A percentile compares a stretch with the other conserved stretches of the same genome.
Evolutionary conservation across 2,329 filamentous ascomycete species (phyloP).

Genomic region (Fusarium acutatum): DNA sequence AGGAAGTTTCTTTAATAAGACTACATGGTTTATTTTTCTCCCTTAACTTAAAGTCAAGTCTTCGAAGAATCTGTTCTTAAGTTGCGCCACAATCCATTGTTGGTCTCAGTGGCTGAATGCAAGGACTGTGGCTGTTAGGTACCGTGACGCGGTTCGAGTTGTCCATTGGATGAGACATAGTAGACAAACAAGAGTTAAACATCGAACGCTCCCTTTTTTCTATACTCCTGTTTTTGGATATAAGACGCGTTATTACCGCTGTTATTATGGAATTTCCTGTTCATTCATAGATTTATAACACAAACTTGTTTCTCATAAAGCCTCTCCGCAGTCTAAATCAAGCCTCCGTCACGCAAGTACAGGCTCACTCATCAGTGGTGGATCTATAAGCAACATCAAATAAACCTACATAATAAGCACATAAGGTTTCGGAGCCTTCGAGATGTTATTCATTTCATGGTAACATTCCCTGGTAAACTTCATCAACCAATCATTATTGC

Average conservation of each 20-base stretch:
- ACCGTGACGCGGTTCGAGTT: slow-evolving; percentile 29
- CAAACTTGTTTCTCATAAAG: not conserved
- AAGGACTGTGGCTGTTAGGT: slow-evolving; percentile 15
- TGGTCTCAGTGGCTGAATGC: slow-evolving; percentile 6
- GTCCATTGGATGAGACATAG: slow-evolving; percentile 28
- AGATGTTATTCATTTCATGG: slow-evolving; percentile 18
- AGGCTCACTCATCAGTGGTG: slow-evolving; percentile 20
- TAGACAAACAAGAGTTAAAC: slow-evolving; percentile 14
- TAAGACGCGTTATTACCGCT: not conserved
- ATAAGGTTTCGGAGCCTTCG: slow-evolving; percentile 11
- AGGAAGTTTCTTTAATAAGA: no score
- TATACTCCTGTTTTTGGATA: not conserved
- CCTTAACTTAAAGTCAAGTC: not conserved
- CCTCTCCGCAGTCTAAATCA: slow-evolving; percentile 5
- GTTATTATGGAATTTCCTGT: not conserved
- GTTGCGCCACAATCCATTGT: slow-evolving; percentile 1
- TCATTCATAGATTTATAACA: not conserved
- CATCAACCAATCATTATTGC: not conserved
- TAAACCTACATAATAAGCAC: slow-evolving; percentile 2
- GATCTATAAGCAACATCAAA: slow-evolving; percentile 26
- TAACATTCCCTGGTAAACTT: not conserved
- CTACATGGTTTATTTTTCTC: not conserved
- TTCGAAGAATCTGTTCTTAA: not conserved
- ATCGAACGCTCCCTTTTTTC: slow-evolving; percentile 8
- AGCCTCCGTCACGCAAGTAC: slow-evolving; percentile 13